Conservation (phyloP, 345 rosid species). For the Aurinia saxatilis region DNA sequence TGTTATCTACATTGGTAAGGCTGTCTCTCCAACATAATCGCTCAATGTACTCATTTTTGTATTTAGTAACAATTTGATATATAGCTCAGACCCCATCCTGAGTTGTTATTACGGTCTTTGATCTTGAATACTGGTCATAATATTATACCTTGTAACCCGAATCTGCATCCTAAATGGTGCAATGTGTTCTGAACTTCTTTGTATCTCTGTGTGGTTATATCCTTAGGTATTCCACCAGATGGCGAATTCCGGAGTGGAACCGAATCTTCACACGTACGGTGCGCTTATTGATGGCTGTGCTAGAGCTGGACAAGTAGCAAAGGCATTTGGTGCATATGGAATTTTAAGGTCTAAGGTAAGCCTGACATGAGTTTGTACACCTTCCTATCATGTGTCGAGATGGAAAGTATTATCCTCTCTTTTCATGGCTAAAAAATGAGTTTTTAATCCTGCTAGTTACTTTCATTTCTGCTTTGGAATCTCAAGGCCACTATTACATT, state of each 20-base stretch:
- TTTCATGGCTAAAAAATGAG: background rate
- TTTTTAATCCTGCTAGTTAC: constrained; percentile 8
- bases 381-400: constrained; percentile 1
- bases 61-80: background rate
- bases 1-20: background rate
- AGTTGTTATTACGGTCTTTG: background rate
- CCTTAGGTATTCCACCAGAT: constrained; percentile 85
- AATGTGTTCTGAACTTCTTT: background rate
- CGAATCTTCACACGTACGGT: constrained; percentile 87
- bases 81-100: background rate
- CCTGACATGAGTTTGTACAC: constrained; percentile 10
- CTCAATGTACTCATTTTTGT: background rate
- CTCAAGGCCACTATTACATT: constrained; percentile 30
- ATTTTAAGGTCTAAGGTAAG: constrained; percentile 94
- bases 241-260: constrained; percentile 87
- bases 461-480: constrained; percentile 14
- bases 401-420: background rate
- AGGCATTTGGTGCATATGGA: constrained; percentile 99
- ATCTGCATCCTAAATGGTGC: background rate
- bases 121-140: background rate
- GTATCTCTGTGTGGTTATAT: constrained; percentile 3
- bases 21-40: background rate
- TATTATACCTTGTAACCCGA: background rate
- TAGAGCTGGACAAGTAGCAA: constrained; percentile 88
- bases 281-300: constrained; percentile 99